Conservation (phyloP, 2,329 filamentous ascomycete species). For the Colletotrichum tropicicola region DNA sequence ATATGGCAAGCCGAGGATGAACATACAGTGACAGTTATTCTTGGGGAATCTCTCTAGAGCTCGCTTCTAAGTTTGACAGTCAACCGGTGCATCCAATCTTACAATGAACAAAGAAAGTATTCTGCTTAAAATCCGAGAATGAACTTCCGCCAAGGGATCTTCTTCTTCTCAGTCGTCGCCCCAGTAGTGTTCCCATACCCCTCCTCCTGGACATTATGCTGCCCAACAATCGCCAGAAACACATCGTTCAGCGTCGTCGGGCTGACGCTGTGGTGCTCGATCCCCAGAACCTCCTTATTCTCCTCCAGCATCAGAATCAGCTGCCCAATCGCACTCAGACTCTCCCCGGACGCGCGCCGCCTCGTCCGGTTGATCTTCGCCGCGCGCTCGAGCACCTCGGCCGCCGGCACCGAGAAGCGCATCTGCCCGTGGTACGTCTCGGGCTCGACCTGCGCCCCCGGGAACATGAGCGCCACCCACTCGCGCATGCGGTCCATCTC, state of each 20-base stretch:
- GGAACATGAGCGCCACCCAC: conserved; percentile 72
- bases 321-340: conserved; percentile 65
- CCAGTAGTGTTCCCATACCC: conserved; percentile 46
- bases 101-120: neutral
- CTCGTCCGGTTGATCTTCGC: neutral
- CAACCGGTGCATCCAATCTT: neutral
- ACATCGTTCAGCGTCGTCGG: conserved; percentile 94
- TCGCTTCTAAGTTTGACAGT: too few relatives aligned
- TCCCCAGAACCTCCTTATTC: conserved; percentile 71
- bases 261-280: conserved; percentile 88
- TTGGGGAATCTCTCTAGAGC: neutral
- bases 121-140: neutral
- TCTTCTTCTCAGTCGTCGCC: neutral
- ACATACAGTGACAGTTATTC: too few relatives aligned
- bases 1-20: too few relatives aligned
- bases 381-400: neutral
- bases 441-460: conserved; percentile 71
- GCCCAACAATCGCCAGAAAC: conserved; percentile 84
- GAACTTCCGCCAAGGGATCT: conserved; percentile 15
- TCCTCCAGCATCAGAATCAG: conserved; percentile 80
- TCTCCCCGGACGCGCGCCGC: too few relatives aligned
- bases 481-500: conserved; percentile 73
- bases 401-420: conserved; percentile 36
- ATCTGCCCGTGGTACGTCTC: conserved; percentile 54
- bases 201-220: conserved; percentile 83